These are phyloP conservation scores for Aplosporella prunicola DNA, from an alignment of 2,329 filamentous ascomycete genomes.

Conservation along the genomic window DNA sequence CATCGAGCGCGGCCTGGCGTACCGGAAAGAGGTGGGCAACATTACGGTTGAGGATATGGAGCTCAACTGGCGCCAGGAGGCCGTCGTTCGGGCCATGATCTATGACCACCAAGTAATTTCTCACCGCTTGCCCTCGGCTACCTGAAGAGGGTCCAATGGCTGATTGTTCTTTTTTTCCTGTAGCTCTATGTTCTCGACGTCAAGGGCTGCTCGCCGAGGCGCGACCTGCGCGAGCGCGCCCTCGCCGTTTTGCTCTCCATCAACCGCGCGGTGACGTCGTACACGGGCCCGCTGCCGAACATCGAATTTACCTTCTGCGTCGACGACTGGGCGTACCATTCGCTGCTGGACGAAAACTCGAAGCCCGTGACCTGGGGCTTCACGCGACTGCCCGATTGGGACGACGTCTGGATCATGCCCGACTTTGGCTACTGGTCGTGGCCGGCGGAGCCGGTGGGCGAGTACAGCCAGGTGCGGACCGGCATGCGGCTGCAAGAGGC, in stretches of 20 bases:
- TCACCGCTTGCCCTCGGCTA: not conserved
- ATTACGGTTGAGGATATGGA: conserved; percentile 17
- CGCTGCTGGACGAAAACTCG: conserved; percentile 8
- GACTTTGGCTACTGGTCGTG: conserved; percentile 15
- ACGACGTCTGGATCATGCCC: conserved; percentile 17
- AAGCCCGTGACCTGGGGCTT: conserved; percentile 8
- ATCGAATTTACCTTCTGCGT: conserved; percentile 46
- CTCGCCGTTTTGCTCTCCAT: conserved; percentile 46
- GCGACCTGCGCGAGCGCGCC: conserved; percentile 18
- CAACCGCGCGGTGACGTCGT: conserved; percentile 43
- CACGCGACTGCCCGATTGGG: conserved; percentile 6
- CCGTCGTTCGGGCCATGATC: conserved; percentile 21
- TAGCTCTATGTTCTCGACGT: conserved; percentile 27
- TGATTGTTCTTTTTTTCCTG: not conserved
- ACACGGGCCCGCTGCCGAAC: conserved; percentile 40
- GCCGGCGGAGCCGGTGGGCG: conserved; percentile 8
- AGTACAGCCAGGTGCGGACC: too few relatives aligned
- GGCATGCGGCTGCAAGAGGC: conserved; percentile 12
- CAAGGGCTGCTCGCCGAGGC: conserved; percentile 13
- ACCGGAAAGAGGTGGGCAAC: conserved; percentile 15
- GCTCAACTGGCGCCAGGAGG: conserved; percentile 15
- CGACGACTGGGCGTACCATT: conserved; percentile 12
- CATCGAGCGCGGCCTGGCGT: conserved; percentile 16
- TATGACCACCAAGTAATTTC: conserved; percentile 18
- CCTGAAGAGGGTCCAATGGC: too few relatives aligned